Percentiles rank a stretch among this genome's conserved stretches.
phyloP scores from a whole-genome alignment of 1,284 basidiomycete species.

The Vanrija pseudolonga region DNA sequence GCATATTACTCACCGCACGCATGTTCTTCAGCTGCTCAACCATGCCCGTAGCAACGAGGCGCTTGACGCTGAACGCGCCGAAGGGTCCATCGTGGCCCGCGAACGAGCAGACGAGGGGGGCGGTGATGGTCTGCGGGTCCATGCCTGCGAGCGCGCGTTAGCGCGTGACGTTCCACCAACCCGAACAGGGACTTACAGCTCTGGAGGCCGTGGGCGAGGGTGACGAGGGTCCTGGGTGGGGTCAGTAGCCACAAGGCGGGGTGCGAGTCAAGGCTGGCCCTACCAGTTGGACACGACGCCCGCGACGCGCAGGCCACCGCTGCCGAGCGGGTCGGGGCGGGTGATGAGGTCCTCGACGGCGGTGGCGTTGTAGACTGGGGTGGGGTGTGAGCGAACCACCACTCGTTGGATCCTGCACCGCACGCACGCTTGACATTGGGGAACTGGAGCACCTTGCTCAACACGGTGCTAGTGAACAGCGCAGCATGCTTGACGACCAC shows the following conservation, averaged over 20 bases:
- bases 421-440: conserved; percentile 59
- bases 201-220: conserved; percentile 62
- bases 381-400: no score
- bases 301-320: conserved; percentile 66
- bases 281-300: conserved; percentile 77
- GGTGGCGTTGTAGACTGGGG: conserved; percentile 60
- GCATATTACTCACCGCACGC: conserved; percentile 48
- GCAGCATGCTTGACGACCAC: conserved; percentile 76
- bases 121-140: conserved; percentile 70
- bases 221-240: conserved; percentile 62
- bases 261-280: background rate
- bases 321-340: conserved; percentile 48
- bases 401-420: no score
- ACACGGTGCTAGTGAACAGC: conserved; percentile 73
- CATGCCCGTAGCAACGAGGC: conserved; percentile 70
- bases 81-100: conserved; percentile 69
- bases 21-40: conserved; percentile 76
- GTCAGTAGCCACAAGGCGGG: no score
- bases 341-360: conserved; percentile 73
- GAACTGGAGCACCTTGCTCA: conserved; percentile 67
- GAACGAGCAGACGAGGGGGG: conserved; percentile 59
- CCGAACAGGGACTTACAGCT: background rate
- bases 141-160: background rate
- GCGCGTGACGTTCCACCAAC: background rate
- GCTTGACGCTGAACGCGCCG: conserved; percentile 80